Base-by-base conservation (phyloP, 2,329 filamentous ascomycete genomes). In the Talaromyces sp. region DNA sequence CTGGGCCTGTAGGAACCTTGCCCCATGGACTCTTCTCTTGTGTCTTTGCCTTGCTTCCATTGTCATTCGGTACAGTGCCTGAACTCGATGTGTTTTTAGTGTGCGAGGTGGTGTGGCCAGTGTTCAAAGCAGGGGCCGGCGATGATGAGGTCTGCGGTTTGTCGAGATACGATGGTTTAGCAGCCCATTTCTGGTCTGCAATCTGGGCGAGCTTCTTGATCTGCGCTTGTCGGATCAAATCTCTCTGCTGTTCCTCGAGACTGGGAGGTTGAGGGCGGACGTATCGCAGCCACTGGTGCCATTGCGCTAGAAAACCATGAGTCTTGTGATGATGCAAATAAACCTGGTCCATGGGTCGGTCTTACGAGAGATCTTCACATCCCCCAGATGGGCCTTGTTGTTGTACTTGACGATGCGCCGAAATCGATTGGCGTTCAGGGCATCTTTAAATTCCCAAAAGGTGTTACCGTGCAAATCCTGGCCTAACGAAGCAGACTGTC, bases 271-370 rank as follows among this genome's bases (percentile, higher is more conserved):
- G 76, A 57, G 75, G 68, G 52, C 86, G 84, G 9, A 85, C 85
- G 66, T 87, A 81, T 68, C 86, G 84, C 30, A 89, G 82, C 86
- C 86, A 89, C 76, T 88, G 86, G 69, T 87, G 84, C 86, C 86
- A 89, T 81, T 86, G 83, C 58, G 86, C 83, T 86, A 70, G 36
- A 59, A 23, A 36, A 61, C 31, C 10, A 16, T 63, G 8, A 63
- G 57, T 2, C 14, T 23, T 4, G 33, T 7, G 14, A 31, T 34
- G 12, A 55, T 18, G 33, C 2, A 34, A 34, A 40, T n/a, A 14
- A 40, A 4, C 44, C 18, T 23, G 16, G 16, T n/a, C 18, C 7
- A 18, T 14, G 36, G 54, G 54, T 16, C 18, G 40, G 47, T 4
- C 47, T 34, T 71, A 86, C 84, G 85, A 40, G 82, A 79, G 47